Conservation (phyloP, 192 early-diverging fungal species). For the Allomyces macrogynus region DNA sequence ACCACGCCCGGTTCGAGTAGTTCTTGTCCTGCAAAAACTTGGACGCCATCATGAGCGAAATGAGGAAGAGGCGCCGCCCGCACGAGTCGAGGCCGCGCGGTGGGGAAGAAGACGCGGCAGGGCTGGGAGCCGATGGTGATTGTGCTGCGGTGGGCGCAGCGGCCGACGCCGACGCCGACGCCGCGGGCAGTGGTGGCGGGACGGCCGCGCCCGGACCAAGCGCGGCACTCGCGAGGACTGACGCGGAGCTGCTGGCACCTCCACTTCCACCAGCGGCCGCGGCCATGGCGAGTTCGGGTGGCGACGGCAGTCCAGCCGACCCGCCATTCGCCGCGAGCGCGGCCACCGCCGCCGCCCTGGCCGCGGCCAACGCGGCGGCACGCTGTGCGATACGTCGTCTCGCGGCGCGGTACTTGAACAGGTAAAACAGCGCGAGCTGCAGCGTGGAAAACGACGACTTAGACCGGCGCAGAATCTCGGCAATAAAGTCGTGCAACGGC, state of each 20-base stretch:
- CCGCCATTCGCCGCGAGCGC: slow-evolving; percentile 1
- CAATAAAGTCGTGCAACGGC: slow-evolving; percentile 44
- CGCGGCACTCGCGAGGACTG: neutral
- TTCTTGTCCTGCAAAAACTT: slow-evolving; percentile 70
- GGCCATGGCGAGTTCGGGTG: slow-evolving; percentile 11
- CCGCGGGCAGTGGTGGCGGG: neutral
- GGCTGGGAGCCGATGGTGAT: slow-evolving; percentile 12
- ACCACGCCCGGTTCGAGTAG: slow-evolving; percentile 68
- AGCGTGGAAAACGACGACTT: slow-evolving; percentile 56
- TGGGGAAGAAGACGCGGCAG: slow-evolving; percentile 9
- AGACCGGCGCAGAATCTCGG: slow-evolving; percentile 52
- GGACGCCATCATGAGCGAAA: slow-evolving; percentile 61
- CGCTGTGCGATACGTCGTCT: slow-evolving; percentile 16
- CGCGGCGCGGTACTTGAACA: slow-evolving; percentile 28
- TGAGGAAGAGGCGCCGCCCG: slow-evolving; percentile 63
- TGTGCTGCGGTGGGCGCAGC: slow-evolving; percentile 7
- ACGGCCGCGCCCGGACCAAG: neutral
- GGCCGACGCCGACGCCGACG: slow-evolving; percentile 1
- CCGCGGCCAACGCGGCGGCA: slow-evolving; percentile 3
- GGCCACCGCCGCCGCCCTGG: neutral
- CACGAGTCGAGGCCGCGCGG: slow-evolving; percentile 35
- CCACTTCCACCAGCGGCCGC: slow-evolving; percentile 1
- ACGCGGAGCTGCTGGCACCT: no score
- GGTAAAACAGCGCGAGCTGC: slow-evolving; percentile 54
- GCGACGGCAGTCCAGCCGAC: slow-evolving; percentile 6